Evolutionary conservation across 495 filamentous ascomycete species (phyloP), one percentile per base, ranked within the genome.

Genomic region (Bacidia rubella): DNA sequence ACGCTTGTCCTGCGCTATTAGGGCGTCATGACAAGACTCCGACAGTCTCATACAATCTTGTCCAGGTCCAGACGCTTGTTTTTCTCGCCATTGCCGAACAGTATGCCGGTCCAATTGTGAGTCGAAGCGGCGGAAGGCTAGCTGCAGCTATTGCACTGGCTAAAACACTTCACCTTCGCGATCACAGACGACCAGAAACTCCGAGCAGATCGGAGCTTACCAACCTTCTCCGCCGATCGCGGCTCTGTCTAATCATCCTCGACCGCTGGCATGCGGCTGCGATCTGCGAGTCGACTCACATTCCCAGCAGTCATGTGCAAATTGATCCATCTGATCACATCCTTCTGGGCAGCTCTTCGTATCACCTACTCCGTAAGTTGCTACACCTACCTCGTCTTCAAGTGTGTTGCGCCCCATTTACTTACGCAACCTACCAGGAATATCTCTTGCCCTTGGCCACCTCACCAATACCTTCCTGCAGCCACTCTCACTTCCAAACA

Each of bases 191-290:
- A 57, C 55, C 64, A 1, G 75, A 84, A 59, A 75, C 77, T 12
- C 5, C 29, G 5, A 44, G 41, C 17, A 44, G 20, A 44, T 44
- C 41, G 9, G 77, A 82, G 51, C 19, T 21, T 35, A 11, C n/a
- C 49, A 75, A 74, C 24, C 68, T 85, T 15, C 71, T 72, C 1
- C 64, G 82, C 40, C 72, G 82, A 40, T 70, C 75, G 24, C 87
- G 82, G 82, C 82, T 78, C 74, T 70, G 75, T 1, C 61, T 87
- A 22, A 66, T 82, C 40, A 71, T 79, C 53, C 66, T 87, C 52
- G 82, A 86, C 56, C 72, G 81, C 15, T 86, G 77, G 76, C 74
- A 83, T 56, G 74, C 82, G 15, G 65, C 74, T 24, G 75, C 73
- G 47, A 79, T 70, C 1, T 74, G 72, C 11, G 75, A 63, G 48